These are phyloP conservation scores for Suillus spraguei DNA, from an alignment of 768 basidiomycete genomes.

Conservation along the genomic window DNA sequence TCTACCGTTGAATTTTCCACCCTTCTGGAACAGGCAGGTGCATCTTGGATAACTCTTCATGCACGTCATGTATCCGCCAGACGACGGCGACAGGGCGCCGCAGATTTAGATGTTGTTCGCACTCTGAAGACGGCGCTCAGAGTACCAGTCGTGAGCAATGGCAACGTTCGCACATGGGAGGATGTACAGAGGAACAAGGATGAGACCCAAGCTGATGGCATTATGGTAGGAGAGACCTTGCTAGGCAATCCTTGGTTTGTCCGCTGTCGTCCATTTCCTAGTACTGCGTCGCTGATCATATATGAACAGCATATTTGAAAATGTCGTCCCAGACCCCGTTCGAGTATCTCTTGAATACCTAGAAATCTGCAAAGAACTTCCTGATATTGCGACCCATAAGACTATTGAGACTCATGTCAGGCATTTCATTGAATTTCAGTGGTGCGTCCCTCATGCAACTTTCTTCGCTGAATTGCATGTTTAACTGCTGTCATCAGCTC, in stretches of 20 bases:
- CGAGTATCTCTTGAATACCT: constrained; percentile 73
- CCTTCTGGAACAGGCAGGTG: constrained; percentile 64
- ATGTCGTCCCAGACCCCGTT: constrained; percentile 60
- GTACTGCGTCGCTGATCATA: not conserved
- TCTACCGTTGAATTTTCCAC: constrained; percentile 59
- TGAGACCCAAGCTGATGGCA: constrained; percentile 66
- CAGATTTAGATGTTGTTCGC: constrained; percentile 64
- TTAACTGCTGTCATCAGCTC: constrained; percentile 33
- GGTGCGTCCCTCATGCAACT: constrained; percentile 40
- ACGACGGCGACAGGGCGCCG: constrained; percentile 70
- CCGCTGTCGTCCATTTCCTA: not conserved
- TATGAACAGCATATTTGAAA: constrained; percentile 56
- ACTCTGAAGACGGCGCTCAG: constrained; percentile 50
- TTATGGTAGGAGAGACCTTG: constrained; percentile 83
- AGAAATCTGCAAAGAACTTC: constrained; percentile 54
- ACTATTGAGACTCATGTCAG: constrained; percentile 65
- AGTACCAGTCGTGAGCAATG: constrained; percentile 75
- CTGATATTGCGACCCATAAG: constrained; percentile 49
- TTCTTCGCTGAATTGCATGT: not conserved
- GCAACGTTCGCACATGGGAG: constrained; percentile 65
- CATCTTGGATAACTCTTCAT: constrained; percentile 73
- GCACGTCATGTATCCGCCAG: constrained; percentile 72
- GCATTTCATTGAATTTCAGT: constrained; percentile 70
- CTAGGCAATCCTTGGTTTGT: constrained; percentile 73
- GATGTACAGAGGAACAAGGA: constrained; percentile 58